Base-by-base conservation (phyloP, 2,329 filamentous ascomycete genomes). In the Pseudodiploospora longispora region DNA sequence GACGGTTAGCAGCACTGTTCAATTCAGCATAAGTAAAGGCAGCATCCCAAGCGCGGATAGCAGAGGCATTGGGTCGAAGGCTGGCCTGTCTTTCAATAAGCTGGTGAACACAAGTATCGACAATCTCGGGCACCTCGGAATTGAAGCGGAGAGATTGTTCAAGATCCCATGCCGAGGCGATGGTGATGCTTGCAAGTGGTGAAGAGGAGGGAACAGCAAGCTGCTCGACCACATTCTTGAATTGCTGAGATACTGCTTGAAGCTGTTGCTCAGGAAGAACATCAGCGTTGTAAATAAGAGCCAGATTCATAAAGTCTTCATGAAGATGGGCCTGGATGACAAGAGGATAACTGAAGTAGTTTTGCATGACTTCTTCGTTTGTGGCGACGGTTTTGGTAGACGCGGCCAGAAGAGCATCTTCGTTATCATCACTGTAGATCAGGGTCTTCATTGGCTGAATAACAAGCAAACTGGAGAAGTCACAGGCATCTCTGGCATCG, bases 1-100 rank as follows among this genome's bases (percentile, higher is more conserved):
- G 49, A 7, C 41, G 40, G 10, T 46, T 47, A 2, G 45, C 31
- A 27, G 44, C 43, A 7, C 36, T 10, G 12, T 52, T 38, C 6
- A 69, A 53, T 30, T 71, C 59, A 33, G 52, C 40, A 45, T 69
- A 71, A 4, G 65, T 68, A 62, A 62, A 37, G 51, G 46, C 10
- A 63, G 66, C 45, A 27, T 49, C 47, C 44, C 44, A 49, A 3
- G 44, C 36, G 4, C 29, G 30, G 9, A 47, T 45, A 6, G 46
- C 46, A 10, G 36, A 12, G 19, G 40, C 30, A 35, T 44, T 3
- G 3, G 47, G 47, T 5, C 32, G 40, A n/a, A 34, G 27, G 6
- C 34, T 27, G 4, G 47, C 44, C 30, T 47, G 44, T 5, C 27
- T 30, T 27, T 43, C 41, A 37, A 49, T 47, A n/a, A 48, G 47